Conservation (phyloP, 345 rosid species). For the Bruguiera sexangula region DNA sequence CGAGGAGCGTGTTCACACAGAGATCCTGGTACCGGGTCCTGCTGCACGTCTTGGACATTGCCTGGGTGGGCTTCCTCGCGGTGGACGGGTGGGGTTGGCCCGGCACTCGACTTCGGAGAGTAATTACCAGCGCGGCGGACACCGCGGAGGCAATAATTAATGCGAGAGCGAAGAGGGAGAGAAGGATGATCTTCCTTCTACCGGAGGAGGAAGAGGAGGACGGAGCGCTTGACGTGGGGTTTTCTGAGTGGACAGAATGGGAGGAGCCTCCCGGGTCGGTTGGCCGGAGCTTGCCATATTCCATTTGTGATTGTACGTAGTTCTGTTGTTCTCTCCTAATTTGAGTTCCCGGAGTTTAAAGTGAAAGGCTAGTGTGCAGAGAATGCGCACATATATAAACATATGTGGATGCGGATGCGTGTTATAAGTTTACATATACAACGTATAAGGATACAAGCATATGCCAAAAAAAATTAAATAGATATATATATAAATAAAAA, state of each 20-base stretch:
- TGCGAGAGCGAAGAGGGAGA: constrained; percentile 40
- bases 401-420: too few relatives aligned
- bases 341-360: not conserved
- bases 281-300: constrained; percentile 31
- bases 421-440: too few relatives aligned
- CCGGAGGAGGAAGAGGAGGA: constrained; percentile 4
- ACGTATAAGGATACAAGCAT: too few relatives aligned
- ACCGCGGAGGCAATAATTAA: constrained; percentile 60
- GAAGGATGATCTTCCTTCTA: constrained; percentile 40
- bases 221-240: not conserved
- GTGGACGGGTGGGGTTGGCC: not conserved
- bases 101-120: constrained; percentile 27
- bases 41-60: constrained; percentile 66
- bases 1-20: constrained; percentile 65
- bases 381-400: too few relatives aligned
- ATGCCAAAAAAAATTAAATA: too few relatives aligned
- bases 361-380: too few relatives aligned
- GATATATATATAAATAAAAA: too few relatives aligned
- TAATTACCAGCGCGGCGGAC: constrained; percentile 43
- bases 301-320: not conserved
- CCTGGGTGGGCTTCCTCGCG: constrained; percentile 58
- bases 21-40: constrained; percentile 61
- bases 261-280: constrained; percentile 15
- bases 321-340: not conserved
- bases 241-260: constrained; percentile 3